These are phyloP conservation scores for Escovopsis sp. DNA, from an alignment of 2,329 filamentous ascomycete species.

Conservation along the genomic window DNA sequence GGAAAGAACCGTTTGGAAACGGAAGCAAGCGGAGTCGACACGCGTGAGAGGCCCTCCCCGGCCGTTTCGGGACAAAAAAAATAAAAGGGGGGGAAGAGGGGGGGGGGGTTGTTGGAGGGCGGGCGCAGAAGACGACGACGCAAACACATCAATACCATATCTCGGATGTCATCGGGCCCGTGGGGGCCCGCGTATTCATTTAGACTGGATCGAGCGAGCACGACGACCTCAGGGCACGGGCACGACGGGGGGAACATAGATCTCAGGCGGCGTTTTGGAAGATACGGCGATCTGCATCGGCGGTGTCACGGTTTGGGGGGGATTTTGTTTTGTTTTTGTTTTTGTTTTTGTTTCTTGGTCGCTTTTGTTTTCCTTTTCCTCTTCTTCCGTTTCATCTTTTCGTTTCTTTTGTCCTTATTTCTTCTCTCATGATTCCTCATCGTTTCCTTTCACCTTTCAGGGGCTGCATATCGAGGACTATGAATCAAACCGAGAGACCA, in stretches of 20 bases:
- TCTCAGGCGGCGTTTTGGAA: constrained; percentile 23
- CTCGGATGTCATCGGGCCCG: constrained; percentile 2
- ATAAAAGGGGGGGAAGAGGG: no score
- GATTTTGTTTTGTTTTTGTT: no score
- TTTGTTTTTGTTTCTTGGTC: no score
- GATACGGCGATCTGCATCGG: constrained; percentile 15
- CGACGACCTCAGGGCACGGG: constrained; percentile 21
- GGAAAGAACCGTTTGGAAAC: constrained; percentile 43
- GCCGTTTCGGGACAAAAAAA: constrained; percentile 2
- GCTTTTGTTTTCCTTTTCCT: no score
- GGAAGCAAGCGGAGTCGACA: constrained; percentile 38
- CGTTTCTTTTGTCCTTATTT: no score
- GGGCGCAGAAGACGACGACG: no score
- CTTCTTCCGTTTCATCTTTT: no score
- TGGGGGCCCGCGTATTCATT: constrained; percentile 4
- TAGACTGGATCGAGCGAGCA: constrained; percentile 12
- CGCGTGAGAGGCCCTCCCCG: constrained; percentile 11
- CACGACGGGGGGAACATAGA: constrained; percentile 20
- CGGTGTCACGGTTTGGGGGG: constrained; percentile 4
- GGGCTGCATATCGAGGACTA: no score
- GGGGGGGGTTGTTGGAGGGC: no score
- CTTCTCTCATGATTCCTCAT: no score
- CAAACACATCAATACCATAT: constrained; percentile 5
- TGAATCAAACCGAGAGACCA: no score
- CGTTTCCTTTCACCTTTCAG: no score